phyloP scores from a whole-genome alignment of 108 stramenopile species.

The Asterionellopsis glacialis region DNA sequence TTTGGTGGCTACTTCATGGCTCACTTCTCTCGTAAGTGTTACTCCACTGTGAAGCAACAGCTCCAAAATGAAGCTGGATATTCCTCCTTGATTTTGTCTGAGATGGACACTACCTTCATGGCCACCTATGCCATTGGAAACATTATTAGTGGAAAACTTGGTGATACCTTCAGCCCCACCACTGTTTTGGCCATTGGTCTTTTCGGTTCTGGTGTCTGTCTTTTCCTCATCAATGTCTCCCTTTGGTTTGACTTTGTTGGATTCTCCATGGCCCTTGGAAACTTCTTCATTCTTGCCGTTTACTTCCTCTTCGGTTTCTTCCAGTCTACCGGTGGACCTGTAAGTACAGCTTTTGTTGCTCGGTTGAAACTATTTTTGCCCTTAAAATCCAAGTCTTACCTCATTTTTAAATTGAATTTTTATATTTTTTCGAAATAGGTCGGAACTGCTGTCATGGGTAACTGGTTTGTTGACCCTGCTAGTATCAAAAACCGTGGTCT shows the following conservation, averaged over 20 bases:
- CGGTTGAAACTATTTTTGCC: neutral
- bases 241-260: slow-evolving; percentile 80
- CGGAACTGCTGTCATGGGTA: slow-evolving; percentile 96
- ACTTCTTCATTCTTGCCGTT: slow-evolving; percentile 74
- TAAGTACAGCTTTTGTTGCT: slow-evolving; percentile 16
- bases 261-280: slow-evolving; percentile 48
- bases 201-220: slow-evolving; percentile 84
- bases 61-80: slow-evolving; percentile 75
- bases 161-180: slow-evolving; percentile 90
- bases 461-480: slow-evolving; percentile 89
- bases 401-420: neutral
- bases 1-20: slow-evolving; percentile 95
- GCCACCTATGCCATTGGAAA: slow-evolving; percentile 91
- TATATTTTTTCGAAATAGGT: slow-evolving; percentile 6
- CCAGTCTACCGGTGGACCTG: slow-evolving; percentile 93
- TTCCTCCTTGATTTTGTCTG: slow-evolving; percentile 62
- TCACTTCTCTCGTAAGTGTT: slow-evolving; percentile 93
- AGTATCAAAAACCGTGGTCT: slow-evolving; percentile 84
- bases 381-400: slow-evolving; percentile 9
- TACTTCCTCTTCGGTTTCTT: slow-evolving; percentile 95
- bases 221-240: slow-evolving; percentile 78
- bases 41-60: slow-evolving; percentile 93
- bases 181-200: slow-evolving; percentile 89
- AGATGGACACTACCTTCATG: slow-evolving; percentile 97
- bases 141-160: slow-evolving; percentile 91